Percentiles rank a stretch among this genome's conserved stretches.
These are phyloP conservation scores for Pestalotiopsis fici DNA, from an alignment of 2,329 filamentous ascomycete genomes.

Conservation along the genomic window DNA sequence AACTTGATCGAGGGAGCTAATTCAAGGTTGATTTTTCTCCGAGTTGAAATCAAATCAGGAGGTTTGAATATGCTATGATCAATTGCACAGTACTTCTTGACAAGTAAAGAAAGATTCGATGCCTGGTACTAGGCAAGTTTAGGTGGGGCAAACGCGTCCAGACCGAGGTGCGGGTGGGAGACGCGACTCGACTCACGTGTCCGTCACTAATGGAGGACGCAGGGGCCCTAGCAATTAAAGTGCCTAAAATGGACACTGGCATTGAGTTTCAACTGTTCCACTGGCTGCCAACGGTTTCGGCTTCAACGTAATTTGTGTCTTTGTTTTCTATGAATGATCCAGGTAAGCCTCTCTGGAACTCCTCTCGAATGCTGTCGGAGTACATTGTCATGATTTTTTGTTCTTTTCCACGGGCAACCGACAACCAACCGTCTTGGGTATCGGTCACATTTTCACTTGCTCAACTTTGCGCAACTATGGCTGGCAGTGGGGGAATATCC, in stretches of 20 bases:
- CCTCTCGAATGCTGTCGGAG: too few relatives aligned
- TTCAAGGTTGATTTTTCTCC: background rate
- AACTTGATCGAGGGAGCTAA: background rate
- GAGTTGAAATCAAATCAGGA: background rate
- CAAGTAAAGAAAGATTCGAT: background rate
- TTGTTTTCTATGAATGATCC: too few relatives aligned
- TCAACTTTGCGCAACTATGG: too few relatives aligned
- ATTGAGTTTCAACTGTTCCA: background rate
- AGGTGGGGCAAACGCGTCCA: background rate
- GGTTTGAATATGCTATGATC: background rate
- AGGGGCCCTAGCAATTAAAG: background rate
- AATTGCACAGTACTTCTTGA: background rate
- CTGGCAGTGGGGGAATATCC: too few relatives aligned
- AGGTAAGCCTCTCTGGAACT: too few relatives aligned
- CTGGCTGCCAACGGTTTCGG: too few relatives aligned
- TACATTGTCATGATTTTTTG: too few relatives aligned
- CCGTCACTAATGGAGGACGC: background rate
- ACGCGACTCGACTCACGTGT: conserved; percentile 1
- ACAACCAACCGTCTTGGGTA: too few relatives aligned
- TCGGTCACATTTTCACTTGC: too few relatives aligned
- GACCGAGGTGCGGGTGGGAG: background rate
- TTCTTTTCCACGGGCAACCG: too few relatives aligned
- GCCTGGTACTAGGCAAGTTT: background rate
- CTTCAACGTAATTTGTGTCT: too few relatives aligned
- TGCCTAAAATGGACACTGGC: background rate